Percentiles rank a stretch among this genome's conserved stretches.
phyloP scores from a whole-genome alignment of 2,329 filamentous ascomycete species.

The Fusarium sterilihyphosum region DNA sequence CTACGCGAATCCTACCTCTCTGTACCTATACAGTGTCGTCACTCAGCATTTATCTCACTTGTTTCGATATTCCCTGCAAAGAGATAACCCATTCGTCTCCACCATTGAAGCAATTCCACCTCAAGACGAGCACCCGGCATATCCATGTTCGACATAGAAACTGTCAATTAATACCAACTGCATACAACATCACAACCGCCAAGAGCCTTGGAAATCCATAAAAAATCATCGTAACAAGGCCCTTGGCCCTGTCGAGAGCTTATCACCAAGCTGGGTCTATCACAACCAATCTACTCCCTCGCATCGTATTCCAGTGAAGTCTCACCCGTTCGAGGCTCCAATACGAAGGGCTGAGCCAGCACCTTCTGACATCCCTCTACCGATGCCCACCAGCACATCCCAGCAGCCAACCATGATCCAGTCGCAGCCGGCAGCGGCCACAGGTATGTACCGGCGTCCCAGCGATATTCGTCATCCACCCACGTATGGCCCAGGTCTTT shows the following conservation, averaged over 20 bases:
- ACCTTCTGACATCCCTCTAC: slow-evolving; percentile 15
- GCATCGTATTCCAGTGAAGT: neutral
- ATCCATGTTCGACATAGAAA: slow-evolving; percentile 19
- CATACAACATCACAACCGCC: slow-evolving; percentile 10
- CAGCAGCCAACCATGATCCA: slow-evolving; percentile 43
- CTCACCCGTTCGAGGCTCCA: slow-evolving; percentile 20
- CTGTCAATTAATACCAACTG: slow-evolving; percentile 14
- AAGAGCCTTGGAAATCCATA: slow-evolving; percentile 17
- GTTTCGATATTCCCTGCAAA: slow-evolving; percentile 14
- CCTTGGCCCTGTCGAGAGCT: slow-evolving; percentile 3
- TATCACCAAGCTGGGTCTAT: slow-evolving; percentile 11
- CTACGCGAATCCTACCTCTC: slow-evolving; percentile 4
- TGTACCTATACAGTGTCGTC: slow-evolving; percentile 2
- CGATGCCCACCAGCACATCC: slow-evolving; percentile 32
- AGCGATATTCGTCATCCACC: slow-evolving; percentile 20
- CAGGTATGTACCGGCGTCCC: slow-evolving; percentile 38
- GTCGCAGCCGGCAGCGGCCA: slow-evolving; percentile 33
- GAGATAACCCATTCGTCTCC: slow-evolving; percentile 13
- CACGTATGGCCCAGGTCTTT: slow-evolving; percentile 10
- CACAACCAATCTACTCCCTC: slow-evolving; percentile 3
- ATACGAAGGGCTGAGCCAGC: slow-evolving; percentile 29
- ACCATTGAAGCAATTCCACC: slow-evolving; percentile 24
- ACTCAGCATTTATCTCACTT: neutral
- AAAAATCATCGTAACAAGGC: slow-evolving; percentile 11
- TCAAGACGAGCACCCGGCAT: slow-evolving; percentile 5